Conservation (phyloP, 768 basidiomycete genomes). For the Xerocomellus dryophilus region DNA sequence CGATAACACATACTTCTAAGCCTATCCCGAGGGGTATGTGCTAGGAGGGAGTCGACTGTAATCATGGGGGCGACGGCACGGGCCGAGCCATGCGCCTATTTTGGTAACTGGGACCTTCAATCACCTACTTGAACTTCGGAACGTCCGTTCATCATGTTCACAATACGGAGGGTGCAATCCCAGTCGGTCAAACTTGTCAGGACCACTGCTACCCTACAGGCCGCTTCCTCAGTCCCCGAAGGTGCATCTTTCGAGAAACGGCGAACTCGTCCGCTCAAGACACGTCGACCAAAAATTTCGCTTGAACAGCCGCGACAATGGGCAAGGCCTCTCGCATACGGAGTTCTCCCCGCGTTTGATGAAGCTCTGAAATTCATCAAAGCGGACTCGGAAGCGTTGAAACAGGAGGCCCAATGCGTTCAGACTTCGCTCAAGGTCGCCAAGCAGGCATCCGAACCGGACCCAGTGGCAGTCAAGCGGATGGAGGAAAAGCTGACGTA, state of each 20-base stretch:
- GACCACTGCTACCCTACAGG: constrained; percentile 4
- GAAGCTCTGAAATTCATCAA: constrained; percentile 72
- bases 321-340: constrained; percentile 58
- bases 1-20: no score
- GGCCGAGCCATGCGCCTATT: no score
- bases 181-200: constrained; percentile 6
- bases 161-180: constrained; percentile 9
- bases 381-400: constrained; percentile 53
- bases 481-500: constrained; percentile 51
- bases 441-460: constrained; percentile 25
- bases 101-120: no score
- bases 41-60: no score
- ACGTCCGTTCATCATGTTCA: constrained; percentile 17
- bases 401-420: constrained; percentile 27
- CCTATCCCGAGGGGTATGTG: no score
- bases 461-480: constrained; percentile 40
- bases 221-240: constrained; percentile 10
- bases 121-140: not conserved
- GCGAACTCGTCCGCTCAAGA: constrained; percentile 19
- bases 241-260: constrained; percentile 2
- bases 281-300: constrained; percentile 51
- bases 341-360: constrained; percentile 79
- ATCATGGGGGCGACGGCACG: no score
- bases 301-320: constrained; percentile 54
- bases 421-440: constrained; percentile 18